phyloP scores from a whole-genome alignment of 1,284 basidiomycete species.

The Pisolithus thermaeus region DNA sequence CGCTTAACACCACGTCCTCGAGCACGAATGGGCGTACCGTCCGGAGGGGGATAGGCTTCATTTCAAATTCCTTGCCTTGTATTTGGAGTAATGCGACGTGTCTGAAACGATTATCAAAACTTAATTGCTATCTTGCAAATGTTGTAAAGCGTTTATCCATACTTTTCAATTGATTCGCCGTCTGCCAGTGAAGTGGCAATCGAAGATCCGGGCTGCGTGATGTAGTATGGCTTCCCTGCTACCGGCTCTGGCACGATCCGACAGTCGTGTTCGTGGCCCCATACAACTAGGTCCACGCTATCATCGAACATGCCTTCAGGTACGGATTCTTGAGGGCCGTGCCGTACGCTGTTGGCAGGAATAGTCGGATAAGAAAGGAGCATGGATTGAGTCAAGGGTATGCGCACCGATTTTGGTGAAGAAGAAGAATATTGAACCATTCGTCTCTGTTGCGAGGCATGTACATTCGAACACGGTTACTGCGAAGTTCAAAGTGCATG shows the following conservation, averaged over 20 bases:
- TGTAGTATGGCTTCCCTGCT: conserved; percentile 86
- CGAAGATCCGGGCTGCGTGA: conserved; percentile 93
- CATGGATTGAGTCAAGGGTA: neutral
- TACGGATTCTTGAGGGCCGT: conserved; percentile 88
- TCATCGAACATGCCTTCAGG: conserved; percentile 98
- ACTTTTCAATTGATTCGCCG: conserved; percentile 89
- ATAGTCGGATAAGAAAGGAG: conserved; percentile 7
- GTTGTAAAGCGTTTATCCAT: conserved; percentile 19
- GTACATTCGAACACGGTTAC: conserved; percentile 93
- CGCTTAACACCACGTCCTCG: conserved; percentile 72
- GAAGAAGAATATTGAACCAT: conserved; percentile 93
- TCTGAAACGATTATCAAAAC: conserved; percentile 36
- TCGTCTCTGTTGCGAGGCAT: conserved; percentile 85
- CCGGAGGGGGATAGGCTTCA: conserved; percentile 82
- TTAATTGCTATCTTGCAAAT: conserved; percentile 3
- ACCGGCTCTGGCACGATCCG: conserved; percentile 88
- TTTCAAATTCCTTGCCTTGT: conserved; percentile 80
- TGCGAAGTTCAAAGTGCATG: conserved; percentile 93
- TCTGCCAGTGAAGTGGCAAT: conserved; percentile 92
- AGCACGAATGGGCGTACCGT: conserved; percentile 96
- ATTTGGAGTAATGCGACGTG: conserved; percentile 86
- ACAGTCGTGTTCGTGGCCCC: conserved; percentile 99
- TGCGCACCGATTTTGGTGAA: conserved; percentile 93
- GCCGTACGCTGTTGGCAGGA: conserved; percentile 65
- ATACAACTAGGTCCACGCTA: conserved; percentile 88